Evolutionary conservation across 2,329 filamentous ascomycete genomes (phyloP).

Genomic region (Hortaea werneckii): DNA sequence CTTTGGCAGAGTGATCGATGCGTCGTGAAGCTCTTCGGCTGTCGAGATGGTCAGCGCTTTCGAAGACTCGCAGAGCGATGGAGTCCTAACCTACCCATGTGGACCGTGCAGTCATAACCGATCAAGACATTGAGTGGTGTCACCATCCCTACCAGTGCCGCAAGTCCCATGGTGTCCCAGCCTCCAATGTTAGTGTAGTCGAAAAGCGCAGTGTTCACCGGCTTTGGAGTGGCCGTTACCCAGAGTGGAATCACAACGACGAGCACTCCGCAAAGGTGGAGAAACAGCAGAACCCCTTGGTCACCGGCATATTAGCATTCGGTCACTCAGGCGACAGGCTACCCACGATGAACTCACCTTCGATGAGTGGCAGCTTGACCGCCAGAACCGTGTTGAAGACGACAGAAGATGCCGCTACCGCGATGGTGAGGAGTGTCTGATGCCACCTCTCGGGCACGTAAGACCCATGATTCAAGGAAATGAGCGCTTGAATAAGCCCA

Average conservation of each 20-base stretch:
- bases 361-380: conserved; percentile 5
- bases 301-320: conserved; percentile 33
- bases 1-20: conserved; percentile 12
- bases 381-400: conserved; percentile 21
- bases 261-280: conserved; percentile 45
- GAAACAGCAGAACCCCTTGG: conserved; percentile 29
- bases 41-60: neutral
- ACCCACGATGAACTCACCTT: conserved; percentile 11
- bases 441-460: conserved; percentile 19
- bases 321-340: conserved; percentile 23
- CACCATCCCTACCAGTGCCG: conserved; percentile 32
- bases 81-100: conserved; percentile 15
- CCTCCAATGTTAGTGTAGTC: conserved; percentile 38
- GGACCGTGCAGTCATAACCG: conserved; percentile 16
- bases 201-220: conserved; percentile 16
- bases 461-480: conserved; percentile 5
- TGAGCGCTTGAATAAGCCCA: conserved; percentile 11
- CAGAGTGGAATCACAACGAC: conserved; percentile 40
- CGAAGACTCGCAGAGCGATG: conserved; percentile 5
- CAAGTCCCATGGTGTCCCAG: conserved; percentile 35
- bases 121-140: conserved; percentile 18
- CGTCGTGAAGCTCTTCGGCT: conserved; percentile 19
- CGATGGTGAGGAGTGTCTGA: conserved; percentile 21
- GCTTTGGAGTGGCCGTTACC: conserved; percentile 10
- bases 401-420: conserved; percentile 15